Evolutionary conservation across 2,329 filamentous ascomycete species (phyloP).

Genomic region (Fusarium begoniae): DNA sequence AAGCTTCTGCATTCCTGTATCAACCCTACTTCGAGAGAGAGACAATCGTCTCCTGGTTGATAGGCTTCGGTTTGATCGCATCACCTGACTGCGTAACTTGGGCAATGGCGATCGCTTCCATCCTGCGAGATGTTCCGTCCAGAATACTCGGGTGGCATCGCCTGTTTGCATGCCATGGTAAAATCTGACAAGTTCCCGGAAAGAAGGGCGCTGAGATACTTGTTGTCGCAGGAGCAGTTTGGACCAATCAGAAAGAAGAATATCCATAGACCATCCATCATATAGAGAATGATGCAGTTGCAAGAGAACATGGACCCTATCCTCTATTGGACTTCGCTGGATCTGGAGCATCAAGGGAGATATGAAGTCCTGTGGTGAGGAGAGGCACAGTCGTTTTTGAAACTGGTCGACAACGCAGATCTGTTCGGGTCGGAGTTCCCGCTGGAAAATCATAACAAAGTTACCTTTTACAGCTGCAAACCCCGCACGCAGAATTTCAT

Average conservation of each 20-base stretch:
- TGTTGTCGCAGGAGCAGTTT: slow-evolving; percentile 51
- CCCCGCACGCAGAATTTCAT: slow-evolving; percentile 77
- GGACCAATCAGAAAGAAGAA: slow-evolving; percentile 74
- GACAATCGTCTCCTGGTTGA: slow-evolving; percentile 23
- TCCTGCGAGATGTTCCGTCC: slow-evolving; percentile 71
- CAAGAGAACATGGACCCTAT: slow-evolving; percentile 52
- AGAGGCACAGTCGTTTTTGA: slow-evolving; percentile 51
- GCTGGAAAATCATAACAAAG: slow-evolving; percentile 67
- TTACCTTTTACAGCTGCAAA: slow-evolving; percentile 65
- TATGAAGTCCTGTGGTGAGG: slow-evolving; percentile 54
- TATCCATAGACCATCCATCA: slow-evolving; percentile 91
- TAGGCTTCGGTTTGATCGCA: slow-evolving; percentile 12
- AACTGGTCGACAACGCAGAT: slow-evolving; percentile 53
- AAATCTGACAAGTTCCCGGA: slow-evolving; percentile 65
- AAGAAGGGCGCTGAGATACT: slow-evolving; percentile 62
- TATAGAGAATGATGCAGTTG: slow-evolving; percentile 86
- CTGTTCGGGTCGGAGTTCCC: slow-evolving; percentile 53
- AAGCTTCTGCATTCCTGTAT: slow-evolving; percentile 49
- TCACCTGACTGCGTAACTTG: slow-evolving; percentile 51
- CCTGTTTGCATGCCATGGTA: slow-evolving; percentile 48
- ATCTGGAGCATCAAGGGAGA: slow-evolving; percentile 72
- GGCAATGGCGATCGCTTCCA: slow-evolving; percentile 66
- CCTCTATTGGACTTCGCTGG: slow-evolving; percentile 8
- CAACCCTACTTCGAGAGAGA: slow-evolving; percentile 33
- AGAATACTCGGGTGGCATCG: slow-evolving; percentile 67